These are phyloP conservation scores for Claviceps citrina DNA, from an alignment of 2,329 filamentous ascomycete genomes.

Conservation along the genomic window DNA sequence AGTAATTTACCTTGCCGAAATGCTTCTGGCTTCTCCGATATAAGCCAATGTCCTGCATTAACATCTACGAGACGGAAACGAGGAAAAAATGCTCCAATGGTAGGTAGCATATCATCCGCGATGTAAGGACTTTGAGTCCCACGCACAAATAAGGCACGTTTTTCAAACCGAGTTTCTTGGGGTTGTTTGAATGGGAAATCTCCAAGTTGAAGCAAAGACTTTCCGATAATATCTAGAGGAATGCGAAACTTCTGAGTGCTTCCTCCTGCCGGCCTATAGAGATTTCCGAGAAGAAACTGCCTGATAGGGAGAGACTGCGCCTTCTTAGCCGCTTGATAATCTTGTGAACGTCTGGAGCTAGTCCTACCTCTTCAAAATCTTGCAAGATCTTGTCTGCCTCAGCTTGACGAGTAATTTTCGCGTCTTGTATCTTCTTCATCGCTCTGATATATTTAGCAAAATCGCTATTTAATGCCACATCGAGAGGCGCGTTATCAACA, in stretches of 20 bases:
- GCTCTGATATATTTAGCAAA: slow-evolving; percentile 70
- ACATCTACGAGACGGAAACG: slow-evolving; percentile 58
- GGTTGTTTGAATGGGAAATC: slow-evolving; percentile 79
- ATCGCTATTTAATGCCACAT: slow-evolving; percentile 55
- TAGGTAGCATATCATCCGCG: slow-evolving; percentile 63
- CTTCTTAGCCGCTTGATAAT: neutral
- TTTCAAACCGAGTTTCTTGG: slow-evolving; percentile 50
- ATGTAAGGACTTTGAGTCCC: slow-evolving; percentile 67
- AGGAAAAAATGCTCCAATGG: slow-evolving; percentile 71
- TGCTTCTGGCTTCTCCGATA: slow-evolving; percentile 70
- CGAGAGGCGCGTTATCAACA: slow-evolving; percentile 85
- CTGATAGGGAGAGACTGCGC: slow-evolving; percentile 52
- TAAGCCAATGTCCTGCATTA: slow-evolving; percentile 74
- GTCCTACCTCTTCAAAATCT: slow-evolving; percentile 50
- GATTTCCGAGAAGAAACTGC: slow-evolving; percentile 82
- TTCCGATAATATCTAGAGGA: slow-evolving; percentile 55
- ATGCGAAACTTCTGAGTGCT: slow-evolving; percentile 59
- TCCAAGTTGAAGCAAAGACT: slow-evolving; percentile 57
- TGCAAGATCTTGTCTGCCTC: slow-evolving; percentile 70
- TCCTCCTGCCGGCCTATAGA: slow-evolving; percentile 40
- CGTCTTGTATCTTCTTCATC: slow-evolving; percentile 68
- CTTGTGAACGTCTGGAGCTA: too few relatives aligned
- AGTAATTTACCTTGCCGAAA: slow-evolving; percentile 49
- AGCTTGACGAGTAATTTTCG: slow-evolving; percentile 48
- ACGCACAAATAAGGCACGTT: slow-evolving; percentile 66